These are phyloP conservation scores for Fusarium secorum DNA, from an alignment of 2,329 filamentous ascomycete genomes.

Conservation along the genomic window DNA sequence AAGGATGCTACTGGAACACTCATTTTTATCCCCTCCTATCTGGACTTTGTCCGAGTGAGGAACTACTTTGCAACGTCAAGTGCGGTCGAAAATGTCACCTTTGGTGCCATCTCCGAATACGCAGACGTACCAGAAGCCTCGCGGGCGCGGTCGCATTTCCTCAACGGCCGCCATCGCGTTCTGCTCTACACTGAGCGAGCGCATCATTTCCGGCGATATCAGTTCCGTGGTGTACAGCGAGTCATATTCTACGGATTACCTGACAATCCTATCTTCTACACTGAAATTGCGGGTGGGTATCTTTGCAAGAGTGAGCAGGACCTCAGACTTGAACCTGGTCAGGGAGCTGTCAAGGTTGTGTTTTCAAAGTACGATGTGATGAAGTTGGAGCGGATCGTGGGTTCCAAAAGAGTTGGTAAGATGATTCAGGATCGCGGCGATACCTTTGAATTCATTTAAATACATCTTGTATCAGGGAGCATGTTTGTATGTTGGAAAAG, in stretches of 20 bases:
- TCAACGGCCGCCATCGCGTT: conserved; percentile 80
- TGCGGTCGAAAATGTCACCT: conserved; percentile 58
- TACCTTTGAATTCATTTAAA: conserved; percentile 92
- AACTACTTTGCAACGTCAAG: conserved; percentile 85
- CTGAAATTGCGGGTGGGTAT: conserved; percentile 75
- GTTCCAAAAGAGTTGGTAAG: conserved; percentile 78
- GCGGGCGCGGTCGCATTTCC: conserved; percentile 86
- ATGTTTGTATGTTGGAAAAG: conserved; percentile 3
- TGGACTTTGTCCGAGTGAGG: conserved; percentile 92
- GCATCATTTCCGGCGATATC: conserved; percentile 95
- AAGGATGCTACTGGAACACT: conserved; percentile 74
- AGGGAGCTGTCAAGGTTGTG: conserved; percentile 67
- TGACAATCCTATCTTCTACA: conserved; percentile 85
- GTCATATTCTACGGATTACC: conserved; percentile 92
- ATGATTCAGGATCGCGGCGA: conserved; percentile 87
- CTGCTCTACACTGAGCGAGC: conserved; percentile 92
- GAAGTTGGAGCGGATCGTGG: conserved; percentile 88
- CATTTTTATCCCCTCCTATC: conserved; percentile 90
- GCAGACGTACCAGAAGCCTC: conserved; percentile 79
- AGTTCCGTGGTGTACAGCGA: conserved; percentile 79
- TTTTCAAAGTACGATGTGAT: conserved; percentile 92
- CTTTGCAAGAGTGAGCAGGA: conserved; percentile 67
- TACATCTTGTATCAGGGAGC: conserved; percentile 1
- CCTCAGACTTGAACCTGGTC: conserved; percentile 62
- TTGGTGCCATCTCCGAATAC: conserved; percentile 91